Evolutionary conservation across 208 protist genomes (phyloP), one percentile per base, ranked within the genome.

Genomic region (Zelonia costaricensis): DNA sequence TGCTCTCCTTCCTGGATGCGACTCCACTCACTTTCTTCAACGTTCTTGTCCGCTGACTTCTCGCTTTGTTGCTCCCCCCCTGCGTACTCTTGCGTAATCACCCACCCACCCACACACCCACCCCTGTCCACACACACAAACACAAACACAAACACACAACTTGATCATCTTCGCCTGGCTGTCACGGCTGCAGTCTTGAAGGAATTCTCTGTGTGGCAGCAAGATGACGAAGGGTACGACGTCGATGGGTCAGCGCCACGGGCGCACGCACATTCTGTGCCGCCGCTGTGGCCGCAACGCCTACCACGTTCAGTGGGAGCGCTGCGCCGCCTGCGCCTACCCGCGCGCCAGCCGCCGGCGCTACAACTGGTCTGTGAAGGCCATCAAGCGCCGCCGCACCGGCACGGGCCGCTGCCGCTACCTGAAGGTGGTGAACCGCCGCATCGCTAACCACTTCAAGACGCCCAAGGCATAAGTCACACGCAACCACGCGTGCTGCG

Each of bases 331-430:
- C 49, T 99, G 99, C 84, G 98, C 90, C 47, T 99, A 97, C 89
- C 99, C 99, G 38, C 82, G 92, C 39, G 72, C 98, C 33, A 95
- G 94, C 68, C 94, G 96, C 73, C 88, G 99, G 68, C 93, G 88
- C 84, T 98, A 95, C 87, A 98, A 98, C 87, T 99, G 98, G 98
- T 88, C 78, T 47, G 80, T 94, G 42, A 99, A 99, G 91, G 92
- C 98, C 59, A 95, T 98, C 72, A 97, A 98, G 86, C 93, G 99
- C 76, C 97, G 97, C 65, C 98, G 91, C 49, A 99, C 97, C 43
- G 99, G 99, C 72, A 99, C 98, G 59, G 99, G 99, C 61, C 95
- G 99, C 87, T 98, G 96, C 82, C 80, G 95, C 70, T 95, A 99
- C 88, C 76, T 99, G 30, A 99, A 99, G 86, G 64, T 79, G 42